Evolutionary conservation across 441 rosid genomes (phyloP).

Genomic region (Gossypium trilobum): DNA sequence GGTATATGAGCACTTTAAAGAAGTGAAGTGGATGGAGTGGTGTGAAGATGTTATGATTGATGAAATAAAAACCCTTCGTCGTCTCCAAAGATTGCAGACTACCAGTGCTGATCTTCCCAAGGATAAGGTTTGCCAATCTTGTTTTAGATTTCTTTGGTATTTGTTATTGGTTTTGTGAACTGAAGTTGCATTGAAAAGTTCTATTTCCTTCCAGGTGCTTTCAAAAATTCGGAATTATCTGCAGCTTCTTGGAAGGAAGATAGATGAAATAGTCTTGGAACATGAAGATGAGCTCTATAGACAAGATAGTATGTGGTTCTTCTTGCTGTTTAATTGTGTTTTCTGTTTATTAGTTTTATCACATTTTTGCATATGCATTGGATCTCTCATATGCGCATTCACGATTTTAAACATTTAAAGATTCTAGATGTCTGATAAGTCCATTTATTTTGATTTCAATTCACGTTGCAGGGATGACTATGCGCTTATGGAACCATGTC

Average conservation of each 20-base stretch:
- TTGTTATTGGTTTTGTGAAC: constrained; percentile 7
- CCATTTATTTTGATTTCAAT: not conserved
- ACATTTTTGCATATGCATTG: not conserved
- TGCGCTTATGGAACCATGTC: constrained; percentile 87
- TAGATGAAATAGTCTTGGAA: constrained; percentile 68
- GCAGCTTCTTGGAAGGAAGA: constrained; percentile 77
- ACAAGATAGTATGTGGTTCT: constrained; percentile 66
- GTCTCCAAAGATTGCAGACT: constrained; percentile 77
- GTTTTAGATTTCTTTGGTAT: not conserved
- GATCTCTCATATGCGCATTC: not conserved
- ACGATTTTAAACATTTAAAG: not conserved
- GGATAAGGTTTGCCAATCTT: constrained; percentile 47
- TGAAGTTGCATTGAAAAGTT: not conserved
- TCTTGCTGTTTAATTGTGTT: not conserved
- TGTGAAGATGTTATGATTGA: constrained; percentile 83
- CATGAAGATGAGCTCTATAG: constrained; percentile 60
- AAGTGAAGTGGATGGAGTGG: constrained; percentile 99
- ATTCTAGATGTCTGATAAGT: not conserved
- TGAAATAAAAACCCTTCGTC: constrained; percentile 73
- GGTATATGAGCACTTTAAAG: constrained; percentile 88
- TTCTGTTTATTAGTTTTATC: not conserved
- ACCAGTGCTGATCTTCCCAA: constrained; percentile 94
- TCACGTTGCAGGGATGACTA: constrained; percentile 62
- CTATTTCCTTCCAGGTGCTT: constrained; percentile 54
- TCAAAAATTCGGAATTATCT: constrained; percentile 80